Evolutionary conservation across 108 stramenopile species (phyloP), one percentile per base, ranked within the genome.

Genomic region (Halocafeteria seosinensis): DNA sequence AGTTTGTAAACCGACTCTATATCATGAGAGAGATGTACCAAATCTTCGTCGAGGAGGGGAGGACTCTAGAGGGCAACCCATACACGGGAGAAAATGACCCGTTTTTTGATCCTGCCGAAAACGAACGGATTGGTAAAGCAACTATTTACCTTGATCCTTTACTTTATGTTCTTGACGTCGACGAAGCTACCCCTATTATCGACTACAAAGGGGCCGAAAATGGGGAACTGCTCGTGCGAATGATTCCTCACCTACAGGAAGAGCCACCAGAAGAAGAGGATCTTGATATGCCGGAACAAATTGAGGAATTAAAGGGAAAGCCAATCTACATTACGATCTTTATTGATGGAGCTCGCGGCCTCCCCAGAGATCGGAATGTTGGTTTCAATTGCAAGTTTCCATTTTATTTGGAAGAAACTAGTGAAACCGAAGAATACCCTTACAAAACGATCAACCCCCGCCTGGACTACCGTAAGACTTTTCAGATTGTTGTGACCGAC

Each of bases 21-120:
- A 53, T 65, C 34, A 71, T 71, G 70, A 55, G 70, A 0, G 70
- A 71, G 50, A 65, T 71, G 64, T 71, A 71, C 58, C 63, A 71
- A 42, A 47, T 47, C 31, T 71, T 64, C 34, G 34, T 57, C 34
- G 52, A 57, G 35, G 35, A 32, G 13, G 63, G 32, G 4, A 13
- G 64, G 4, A 34, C 62, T 31, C 1, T 71, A 60, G 8, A 25
- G 0, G 64, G 50, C 27, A 50, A 53, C 13, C 65, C 37, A 11
- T 64, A 59, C 35, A 34, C 65, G 4, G 55, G 36, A 29, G 25
- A 65, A n/a, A 52, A 65, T 64, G 70, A 71, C 64, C 70, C 70
- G 13, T 71, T 71, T 29, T 59, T 58, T 42, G 64, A 59, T 9
- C 55, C 55, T 4, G 59, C 63, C 9, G 37, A 26, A 6, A 52